A percentile compares a stretch with the other conserved stretches of the same genome.
These are phyloP conservation scores for Lentithecium fluviatile DNA, from an alignment of 495 filamentous ascomycete genomes.

Conservation along the genomic window DNA sequence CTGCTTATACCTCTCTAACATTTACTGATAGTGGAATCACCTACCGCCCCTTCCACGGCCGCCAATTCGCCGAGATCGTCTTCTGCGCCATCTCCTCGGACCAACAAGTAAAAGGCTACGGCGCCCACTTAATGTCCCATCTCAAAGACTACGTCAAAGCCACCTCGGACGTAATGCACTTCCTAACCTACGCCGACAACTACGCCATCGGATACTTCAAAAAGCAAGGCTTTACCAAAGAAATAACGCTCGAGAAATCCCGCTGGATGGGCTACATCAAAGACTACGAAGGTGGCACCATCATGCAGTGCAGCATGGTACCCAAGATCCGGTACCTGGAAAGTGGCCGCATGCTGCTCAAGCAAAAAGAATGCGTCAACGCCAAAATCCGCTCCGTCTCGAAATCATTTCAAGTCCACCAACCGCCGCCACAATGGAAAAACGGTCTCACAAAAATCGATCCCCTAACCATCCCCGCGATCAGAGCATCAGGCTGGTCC, in stretches of 20 bases:
- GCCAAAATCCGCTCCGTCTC: constrained; percentile 92
- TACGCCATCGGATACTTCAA: constrained; percentile 99
- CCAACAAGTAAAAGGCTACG: constrained; percentile 98
- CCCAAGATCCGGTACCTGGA: constrained; percentile 94
- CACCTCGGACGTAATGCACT: constrained; percentile 95
- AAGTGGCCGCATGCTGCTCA: constrained; percentile 88
- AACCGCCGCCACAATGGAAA: constrained; percentile 81
- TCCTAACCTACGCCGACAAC: constrained; percentile 97
- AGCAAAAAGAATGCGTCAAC: constrained; percentile 91
- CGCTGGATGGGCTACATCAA: constrained; percentile 99
- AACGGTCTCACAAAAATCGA: constrained; percentile 70
- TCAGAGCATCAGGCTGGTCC: constrained; percentile 89
- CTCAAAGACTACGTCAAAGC: constrained; percentile 99
- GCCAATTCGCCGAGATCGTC: constrained; percentile 95
- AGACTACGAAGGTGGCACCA: constrained; percentile 97
- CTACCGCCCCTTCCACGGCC: constrained; percentile 89
- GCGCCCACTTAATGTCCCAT: constrained; percentile 96
- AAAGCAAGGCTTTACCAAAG: constrained; percentile 98
- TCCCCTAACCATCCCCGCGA: constrained; percentile 75
- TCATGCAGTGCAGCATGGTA: constrained; percentile 99
- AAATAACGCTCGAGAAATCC: constrained; percentile 85
- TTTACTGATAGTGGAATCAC: constrained; percentile 71
- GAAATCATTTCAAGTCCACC: constrained; percentile 83
- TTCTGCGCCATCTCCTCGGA: constrained; percentile 98
- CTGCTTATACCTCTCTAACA: background rate